Base-by-base conservation (phyloP, 768 basidiomycete species). In the Kwoniella bestiolae region DNA sequence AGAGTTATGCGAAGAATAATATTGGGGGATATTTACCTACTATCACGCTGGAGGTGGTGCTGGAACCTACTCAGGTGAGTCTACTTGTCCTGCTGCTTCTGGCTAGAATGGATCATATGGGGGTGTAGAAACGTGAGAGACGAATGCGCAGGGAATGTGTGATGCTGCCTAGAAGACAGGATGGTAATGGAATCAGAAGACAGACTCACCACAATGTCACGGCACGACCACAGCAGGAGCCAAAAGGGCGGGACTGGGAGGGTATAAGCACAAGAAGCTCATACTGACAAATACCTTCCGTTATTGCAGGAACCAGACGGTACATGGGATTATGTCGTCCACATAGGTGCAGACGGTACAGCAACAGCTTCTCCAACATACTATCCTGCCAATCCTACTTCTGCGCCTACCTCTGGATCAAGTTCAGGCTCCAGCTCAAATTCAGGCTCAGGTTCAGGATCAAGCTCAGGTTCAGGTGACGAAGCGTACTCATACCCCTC, bases 51-150 rank as follows among this genome's bases (percentile, higher is more conserved):
- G 69, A 79, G 57, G 64, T 81, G 3, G 69, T 77, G 6, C 53
- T 81, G 59, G 65, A 70, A 11, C 80, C 80, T 38, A 78, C 78
- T 28, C 78, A 81, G 74, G 78, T 78, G 63, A 70, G 78, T 71
- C 21, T 14, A 41, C 11, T 49, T 9, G 9, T 49, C 23, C 46
- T 11, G 18, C n/a, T 23, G 41, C 38, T 41, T 41, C 5, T 41
- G 11, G n/a, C n/a, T n/a, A n/a, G n/a, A n/a, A n/a, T n/a, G n/a
- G n/a, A n/a, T n/a, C 5, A 41, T 41, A 41, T 18, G 12, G 5
- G 1, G 12, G 38, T 11, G 2, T 41, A 16, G 38, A 0, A 41
- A 41, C 3, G 38, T 11, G 5, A 14, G 38, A 18, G 18, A 41
- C 1, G 38, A 21, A 47, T 47, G 6, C 1, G 9, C 46, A 25